Evolutionary conservation across 1,284 basidiomycete species (phyloP).

Genomic region (Boletus sp.): DNA sequence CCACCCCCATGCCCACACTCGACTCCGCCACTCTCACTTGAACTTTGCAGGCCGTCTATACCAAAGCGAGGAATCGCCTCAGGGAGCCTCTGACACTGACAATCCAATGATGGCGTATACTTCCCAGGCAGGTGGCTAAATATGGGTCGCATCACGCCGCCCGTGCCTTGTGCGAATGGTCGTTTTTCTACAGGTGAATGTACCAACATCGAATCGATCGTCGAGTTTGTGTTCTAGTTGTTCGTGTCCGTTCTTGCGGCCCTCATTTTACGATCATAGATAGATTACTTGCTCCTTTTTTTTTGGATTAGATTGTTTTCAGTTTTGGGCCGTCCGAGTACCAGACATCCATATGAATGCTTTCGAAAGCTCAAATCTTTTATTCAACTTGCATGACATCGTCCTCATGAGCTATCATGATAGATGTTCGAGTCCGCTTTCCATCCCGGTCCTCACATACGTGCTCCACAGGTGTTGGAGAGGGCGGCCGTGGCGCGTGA

Average conservation of each 20-base stretch:
- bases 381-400: constrained; percentile 62
- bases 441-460: neutral
- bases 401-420: constrained; percentile 30
- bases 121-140: constrained; percentile 34
- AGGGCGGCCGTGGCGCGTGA: constrained; percentile 38
- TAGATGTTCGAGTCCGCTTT: neutral
- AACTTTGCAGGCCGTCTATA: constrained; percentile 47
- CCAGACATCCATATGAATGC: constrained; percentile 7
- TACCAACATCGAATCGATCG: constrained; percentile 9
- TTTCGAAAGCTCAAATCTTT: neutral
- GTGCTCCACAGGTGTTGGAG: constrained; percentile 15
- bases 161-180: constrained; percentile 7
- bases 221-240: constrained; percentile 9
- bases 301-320: constrained; percentile 22
- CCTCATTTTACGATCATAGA: constrained; percentile 19
- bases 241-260: constrained; percentile 6
- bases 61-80: constrained; percentile 31
- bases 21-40: constrained; percentile 53
- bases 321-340: constrained; percentile 10
- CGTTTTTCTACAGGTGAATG: constrained; percentile 5
- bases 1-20: constrained; percentile 69
- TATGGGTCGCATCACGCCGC: constrained; percentile 8
- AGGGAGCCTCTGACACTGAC: constrained; percentile 31
- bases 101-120: constrained; percentile 48
- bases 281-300: constrained; percentile 21